Evolutionary conservation across 306 rosid genomes (phyloP).

Genomic region (Casuarina glauca): DNA sequence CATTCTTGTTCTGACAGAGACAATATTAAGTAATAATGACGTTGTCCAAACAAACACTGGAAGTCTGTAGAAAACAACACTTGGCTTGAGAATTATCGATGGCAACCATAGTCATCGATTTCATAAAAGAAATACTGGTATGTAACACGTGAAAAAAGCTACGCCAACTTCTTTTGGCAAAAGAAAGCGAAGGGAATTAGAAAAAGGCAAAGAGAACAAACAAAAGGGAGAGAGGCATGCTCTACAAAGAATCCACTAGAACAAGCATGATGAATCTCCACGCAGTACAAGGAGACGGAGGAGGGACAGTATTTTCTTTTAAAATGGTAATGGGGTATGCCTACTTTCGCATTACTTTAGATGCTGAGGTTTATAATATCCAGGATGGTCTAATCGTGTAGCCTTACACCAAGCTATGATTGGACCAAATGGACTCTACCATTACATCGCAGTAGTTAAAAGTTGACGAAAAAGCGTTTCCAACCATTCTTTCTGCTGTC

Average conservation of each 20-base stretch:
- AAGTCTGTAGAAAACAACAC: background rate
- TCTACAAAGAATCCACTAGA: slow-evolving; percentile 69
- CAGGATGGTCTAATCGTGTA: slow-evolving; percentile 54
- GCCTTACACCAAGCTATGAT: background rate
- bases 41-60: background rate
- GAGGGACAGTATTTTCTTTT: slow-evolving; percentile 22
- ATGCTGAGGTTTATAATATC: slow-evolving; percentile 29
- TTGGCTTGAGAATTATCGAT: background rate
- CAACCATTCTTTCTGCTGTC: background rate
- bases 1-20: no score
- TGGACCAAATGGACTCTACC: background rate
- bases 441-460: background rate
- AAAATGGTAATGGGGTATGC: slow-evolving; percentile 32
- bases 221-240: slow-evolving; percentile 57
- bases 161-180: slow-evolving; percentile 33
- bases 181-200: slow-evolving; percentile 17
- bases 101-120: slow-evolving; percentile 21
- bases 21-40: background rate
- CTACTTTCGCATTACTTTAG: slow-evolving; percentile 50
- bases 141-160: slow-evolving; percentile 69
- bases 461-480: background rate
- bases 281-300: slow-evolving; percentile 43
- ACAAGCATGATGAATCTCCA: slow-evolving; percentile 64
- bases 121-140: slow-evolving; percentile 23
- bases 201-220: slow-evolving; percentile 37